Percentiles rank a stretch among this genome's conserved stretches.
Evolutionary conservation across 805 yeast genomes (phyloP).

Genomic region (Teunomyces stri): DNA sequence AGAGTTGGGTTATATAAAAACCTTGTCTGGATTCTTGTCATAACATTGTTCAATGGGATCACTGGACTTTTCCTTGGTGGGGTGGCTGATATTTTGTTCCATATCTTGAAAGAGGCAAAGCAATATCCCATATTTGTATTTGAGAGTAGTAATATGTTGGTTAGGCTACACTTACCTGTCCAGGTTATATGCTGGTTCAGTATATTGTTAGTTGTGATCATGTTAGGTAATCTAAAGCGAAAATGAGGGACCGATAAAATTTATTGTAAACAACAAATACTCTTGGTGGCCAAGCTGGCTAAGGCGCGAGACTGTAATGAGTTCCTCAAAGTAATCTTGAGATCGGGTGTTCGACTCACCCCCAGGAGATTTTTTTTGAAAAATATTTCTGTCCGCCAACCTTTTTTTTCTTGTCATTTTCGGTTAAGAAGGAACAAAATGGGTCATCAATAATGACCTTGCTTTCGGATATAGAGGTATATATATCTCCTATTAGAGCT

Average conservation of each 20-base stretch:
- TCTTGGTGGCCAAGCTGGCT: constrained; percentile 51
- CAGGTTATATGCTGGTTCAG: background rate
- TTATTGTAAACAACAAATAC: constrained; percentile 9
- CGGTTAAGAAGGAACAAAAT: background rate
- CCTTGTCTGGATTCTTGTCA: background rate
- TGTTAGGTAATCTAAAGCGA: background rate
- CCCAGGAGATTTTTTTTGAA: constrained; percentile 36
- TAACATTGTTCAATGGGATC: background rate
- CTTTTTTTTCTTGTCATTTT: background rate
- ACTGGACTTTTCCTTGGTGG: background rate
- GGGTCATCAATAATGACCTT: background rate
- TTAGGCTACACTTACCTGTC: background rate
- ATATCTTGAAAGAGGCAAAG: background rate
- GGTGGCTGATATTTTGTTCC: background rate
- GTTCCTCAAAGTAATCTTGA: constrained; percentile 38
- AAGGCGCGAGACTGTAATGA: constrained; percentile 49
- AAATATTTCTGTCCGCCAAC: no score
- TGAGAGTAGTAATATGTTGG: background rate
- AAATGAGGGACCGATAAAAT: background rate
- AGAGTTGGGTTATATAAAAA: background rate
- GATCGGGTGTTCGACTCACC: constrained; percentile 52
- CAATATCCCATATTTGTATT: background rate
- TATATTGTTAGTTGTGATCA: background rate
- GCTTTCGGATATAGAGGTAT: background rate
- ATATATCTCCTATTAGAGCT: background rate